These are phyloP conservation scores for Moricandia arvensis DNA, from an alignment of 345 rosid species.

Conservation along the genomic window DNA sequence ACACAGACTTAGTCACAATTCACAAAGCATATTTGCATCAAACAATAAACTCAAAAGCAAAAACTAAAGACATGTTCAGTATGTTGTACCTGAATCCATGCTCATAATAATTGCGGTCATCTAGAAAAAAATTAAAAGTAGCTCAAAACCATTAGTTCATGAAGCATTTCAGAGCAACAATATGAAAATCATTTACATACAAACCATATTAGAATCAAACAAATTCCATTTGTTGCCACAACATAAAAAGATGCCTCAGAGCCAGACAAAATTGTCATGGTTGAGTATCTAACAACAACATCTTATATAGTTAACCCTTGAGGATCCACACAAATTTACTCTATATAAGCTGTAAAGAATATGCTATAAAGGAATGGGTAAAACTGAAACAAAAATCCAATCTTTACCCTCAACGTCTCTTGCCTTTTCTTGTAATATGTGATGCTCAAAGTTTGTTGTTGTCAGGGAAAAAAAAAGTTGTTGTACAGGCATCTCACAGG, in stretches of 20 bases:
- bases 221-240: too few relatives aligned
- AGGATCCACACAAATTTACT: background rate
- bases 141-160: background rate
- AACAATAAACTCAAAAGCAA: background rate
- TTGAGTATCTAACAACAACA: background rate
- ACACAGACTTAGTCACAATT: background rate
- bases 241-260: background rate
- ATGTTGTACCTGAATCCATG: slow-evolving; percentile 32
- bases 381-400: background rate
- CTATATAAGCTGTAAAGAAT: background rate
- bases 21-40: background rate
- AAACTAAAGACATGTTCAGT: slow-evolving; percentile 22
- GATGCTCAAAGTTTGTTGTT: slow-evolving; percentile 70
- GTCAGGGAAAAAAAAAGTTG: slow-evolving; percentile 40
- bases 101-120: slow-evolving; percentile 19
- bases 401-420: slow-evolving; percentile 48
- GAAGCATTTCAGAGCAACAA: background rate
- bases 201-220: too few relatives aligned
- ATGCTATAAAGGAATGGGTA: background rate
- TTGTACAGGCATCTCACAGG: slow-evolving; percentile 66
- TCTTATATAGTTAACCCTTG: too few relatives aligned
- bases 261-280: too few relatives aligned
- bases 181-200: too few relatives aligned
- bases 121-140: slow-evolving; percentile 3
- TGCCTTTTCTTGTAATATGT: slow-evolving; percentile 55